Evolutionary conservation across 208 protist species (phyloP), one percentile per base, ranked within the genome.

Genomic region (Trypanosoma boissoni): DNA sequence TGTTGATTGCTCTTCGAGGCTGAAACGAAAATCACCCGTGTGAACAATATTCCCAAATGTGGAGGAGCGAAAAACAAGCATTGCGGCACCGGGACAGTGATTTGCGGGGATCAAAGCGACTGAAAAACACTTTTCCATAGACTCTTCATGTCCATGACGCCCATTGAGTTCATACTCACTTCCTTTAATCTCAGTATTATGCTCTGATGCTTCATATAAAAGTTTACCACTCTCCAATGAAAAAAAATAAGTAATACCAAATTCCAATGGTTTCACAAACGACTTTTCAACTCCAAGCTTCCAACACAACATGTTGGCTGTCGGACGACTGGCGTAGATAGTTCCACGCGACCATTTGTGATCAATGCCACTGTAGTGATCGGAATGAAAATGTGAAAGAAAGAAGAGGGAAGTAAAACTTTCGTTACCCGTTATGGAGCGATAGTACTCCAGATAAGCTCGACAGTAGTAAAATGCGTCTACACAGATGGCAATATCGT

Each of bases 21-120:
- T 85, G 51, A 87, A 97, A n/a, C 94, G 78, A 65, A 98, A 96
- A 64, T 98, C 94, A 32, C 94, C 94, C 0, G 89, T 96, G 64
- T 98, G 94, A 20, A 98, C 51, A 27, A 94, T 75, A 23, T 60
- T 78, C 16, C 81, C 80, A 37, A 84, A 81, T 1, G 58, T 31
- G 4, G 65, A 27, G 8, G 74, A 85, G 5, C 64, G 51, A 58
- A 98, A 94, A 3, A 98, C 46, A 65, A 98, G 72, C 78, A 98
- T 94, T 14, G 76, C 88, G 3, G 92, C 74, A 9, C 88, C 92
- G 1, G 94, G 94, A 68, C 92, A 97, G 77, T 98, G 94, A 58
- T 96, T 96, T 0, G 94, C 91, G 21, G 86, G 74, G 3, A 97
- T 63, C 36, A 87, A 57, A 4, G 55, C 68, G 23, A 91, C 71